Percentiles rank a stretch among this genome's conserved stretches.
Conservation (phyloP, 2,329 filamentous ascomycete species). For the Biscogniauxia sp. region DNA sequence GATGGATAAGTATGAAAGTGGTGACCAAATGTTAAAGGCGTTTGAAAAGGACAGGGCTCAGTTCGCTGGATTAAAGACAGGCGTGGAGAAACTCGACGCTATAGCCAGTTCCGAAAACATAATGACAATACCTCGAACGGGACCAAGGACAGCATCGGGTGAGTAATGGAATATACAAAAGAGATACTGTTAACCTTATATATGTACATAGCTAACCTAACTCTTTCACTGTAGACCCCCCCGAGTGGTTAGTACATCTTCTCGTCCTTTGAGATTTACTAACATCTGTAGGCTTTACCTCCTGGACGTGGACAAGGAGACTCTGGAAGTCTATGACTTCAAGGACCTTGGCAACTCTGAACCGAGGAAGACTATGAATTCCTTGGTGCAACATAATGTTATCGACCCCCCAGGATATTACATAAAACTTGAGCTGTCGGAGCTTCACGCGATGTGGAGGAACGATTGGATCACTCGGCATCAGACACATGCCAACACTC, state of each 20-base stretch:
- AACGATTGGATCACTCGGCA: slow-evolving; percentile 11
- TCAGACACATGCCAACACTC: slow-evolving; percentile 1
- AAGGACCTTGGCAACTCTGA: neutral
- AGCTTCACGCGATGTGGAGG: slow-evolving; percentile 10
- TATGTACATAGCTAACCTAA: slow-evolving; percentile 2
- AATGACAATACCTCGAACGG: slow-evolving; percentile 10
- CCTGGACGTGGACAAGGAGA: slow-evolving; percentile 11
- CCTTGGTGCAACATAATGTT: slow-evolving; percentile 4
- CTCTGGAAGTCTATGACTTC: slow-evolving; percentile 16
- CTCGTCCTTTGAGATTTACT: neutral
- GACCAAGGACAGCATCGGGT: slow-evolving; percentile 11
- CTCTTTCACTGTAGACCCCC: slow-evolving; percentile 5
- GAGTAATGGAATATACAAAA: neutral
- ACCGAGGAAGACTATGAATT: slow-evolving; percentile 3
- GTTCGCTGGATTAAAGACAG: slow-evolving; percentile 2
- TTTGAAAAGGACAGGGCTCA: neutral
- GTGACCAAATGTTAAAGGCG: slow-evolving; percentile 3
- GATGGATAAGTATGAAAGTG: neutral
- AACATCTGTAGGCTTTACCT: slow-evolving; percentile 17
- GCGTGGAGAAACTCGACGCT: slow-evolving; percentile 12
- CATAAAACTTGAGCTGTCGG: slow-evolving; percentile 12
- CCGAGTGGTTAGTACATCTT: slow-evolving; percentile 10
- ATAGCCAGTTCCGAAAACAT: slow-evolving; percentile 9
- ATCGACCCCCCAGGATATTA: slow-evolving; percentile 13
- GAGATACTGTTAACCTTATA: too few species aligned